Evolutionary conservation across 2,329 filamentous ascomycete species (phyloP).

Genomic region (Coniochaeta prunicola): DNA sequence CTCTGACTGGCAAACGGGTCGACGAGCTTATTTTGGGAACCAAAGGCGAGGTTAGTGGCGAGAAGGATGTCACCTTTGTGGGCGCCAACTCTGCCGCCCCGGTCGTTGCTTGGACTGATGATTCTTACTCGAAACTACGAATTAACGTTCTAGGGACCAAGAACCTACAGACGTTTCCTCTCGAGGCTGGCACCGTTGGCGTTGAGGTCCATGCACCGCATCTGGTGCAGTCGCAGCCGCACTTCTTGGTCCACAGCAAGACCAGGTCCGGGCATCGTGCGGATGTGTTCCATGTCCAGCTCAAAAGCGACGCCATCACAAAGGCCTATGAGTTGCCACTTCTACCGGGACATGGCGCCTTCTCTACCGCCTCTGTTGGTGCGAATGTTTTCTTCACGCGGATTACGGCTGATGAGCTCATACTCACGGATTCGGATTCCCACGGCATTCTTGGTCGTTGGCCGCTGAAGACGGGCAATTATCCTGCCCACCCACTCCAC

Average conservation of each 20-base stretch:
- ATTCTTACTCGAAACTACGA: slow-evolving; percentile 52
- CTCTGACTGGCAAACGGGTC: slow-evolving; percentile 61
- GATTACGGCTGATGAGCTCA: slow-evolving; percentile 66
- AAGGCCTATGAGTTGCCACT: slow-evolving; percentile 76
- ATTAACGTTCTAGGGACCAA: slow-evolving; percentile 64
- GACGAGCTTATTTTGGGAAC: slow-evolving; percentile 66
- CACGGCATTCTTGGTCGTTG: slow-evolving; percentile 71
- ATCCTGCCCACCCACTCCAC: slow-evolving; percentile 47
- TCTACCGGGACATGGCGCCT: slow-evolving; percentile 61
- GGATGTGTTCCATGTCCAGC: slow-evolving; percentile 77
- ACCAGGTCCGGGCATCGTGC: slow-evolving; percentile 68
- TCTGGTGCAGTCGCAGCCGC: slow-evolving; percentile 61
- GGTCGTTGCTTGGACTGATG: slow-evolving; percentile 69
- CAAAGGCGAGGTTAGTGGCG: slow-evolving; percentile 62
- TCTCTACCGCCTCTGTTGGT: slow-evolving; percentile 70
- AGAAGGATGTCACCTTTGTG: slow-evolving; percentile 63
- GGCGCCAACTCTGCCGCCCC: slow-evolving; percentile 70
- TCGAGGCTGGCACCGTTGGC: slow-evolving; percentile 37
- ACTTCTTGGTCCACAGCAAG: slow-evolving; percentile 79
- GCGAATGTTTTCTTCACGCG: slow-evolving; percentile 87
- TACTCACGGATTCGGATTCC: slow-evolving; percentile 68
- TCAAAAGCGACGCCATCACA: slow-evolving; percentile 60
- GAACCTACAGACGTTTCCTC: slow-evolving; percentile 44
- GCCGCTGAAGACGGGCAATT: slow-evolving; percentile 43
- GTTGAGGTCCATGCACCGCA: slow-evolving; percentile 69